phyloP scores from a whole-genome alignment of 441 rosid genomes.

The Isatis lusitanica region DNA sequence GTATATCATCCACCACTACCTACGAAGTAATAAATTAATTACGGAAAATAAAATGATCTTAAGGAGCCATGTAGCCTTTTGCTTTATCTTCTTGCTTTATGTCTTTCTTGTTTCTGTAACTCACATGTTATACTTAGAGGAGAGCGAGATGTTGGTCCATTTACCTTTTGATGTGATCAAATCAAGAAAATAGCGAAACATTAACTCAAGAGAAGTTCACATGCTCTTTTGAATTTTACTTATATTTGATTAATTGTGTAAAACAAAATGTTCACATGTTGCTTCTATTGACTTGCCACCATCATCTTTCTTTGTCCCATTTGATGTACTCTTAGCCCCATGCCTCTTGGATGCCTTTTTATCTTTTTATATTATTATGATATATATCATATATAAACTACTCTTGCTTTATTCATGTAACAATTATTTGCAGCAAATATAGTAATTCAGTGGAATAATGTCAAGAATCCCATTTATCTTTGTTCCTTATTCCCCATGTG shows the following conservation, averaged over 20 bases:
- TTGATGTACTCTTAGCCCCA: conserved; percentile 41
- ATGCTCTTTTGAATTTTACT: not conserved
- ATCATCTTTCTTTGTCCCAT: conserved; percentile 38
- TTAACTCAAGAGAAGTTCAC: conserved; percentile 28
- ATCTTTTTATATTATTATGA: not conserved
- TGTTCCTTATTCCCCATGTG: conserved; percentile 35
- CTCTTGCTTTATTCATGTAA: conserved; percentile 16
- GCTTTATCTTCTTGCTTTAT: conserved; percentile 30
- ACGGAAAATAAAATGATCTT: conserved; percentile 7
- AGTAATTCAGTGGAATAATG: conserved; percentile 16
- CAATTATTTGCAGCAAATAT: conserved; percentile 27
- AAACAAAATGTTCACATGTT: conserved; percentile 35
- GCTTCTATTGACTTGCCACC: conserved; percentile 37
- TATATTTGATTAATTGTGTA: not conserved
- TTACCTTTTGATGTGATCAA: conserved; percentile 18
- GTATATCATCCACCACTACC: conserved; percentile 9
- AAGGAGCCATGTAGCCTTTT: conserved; percentile 31
- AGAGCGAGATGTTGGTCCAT: conserved; percentile 29
- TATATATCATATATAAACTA: not conserved
- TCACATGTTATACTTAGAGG: conserved; percentile 36
- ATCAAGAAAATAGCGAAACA: conserved; percentile 28
- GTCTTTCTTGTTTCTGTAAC: conserved; percentile 36
- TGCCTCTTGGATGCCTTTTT: conserved; percentile 40
- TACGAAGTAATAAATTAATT: conserved; percentile 1
- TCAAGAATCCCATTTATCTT: conserved; percentile 6